Conservation (phyloP, 164 flowering plant genomes). For the Dillenia suffruticosa region DNA sequence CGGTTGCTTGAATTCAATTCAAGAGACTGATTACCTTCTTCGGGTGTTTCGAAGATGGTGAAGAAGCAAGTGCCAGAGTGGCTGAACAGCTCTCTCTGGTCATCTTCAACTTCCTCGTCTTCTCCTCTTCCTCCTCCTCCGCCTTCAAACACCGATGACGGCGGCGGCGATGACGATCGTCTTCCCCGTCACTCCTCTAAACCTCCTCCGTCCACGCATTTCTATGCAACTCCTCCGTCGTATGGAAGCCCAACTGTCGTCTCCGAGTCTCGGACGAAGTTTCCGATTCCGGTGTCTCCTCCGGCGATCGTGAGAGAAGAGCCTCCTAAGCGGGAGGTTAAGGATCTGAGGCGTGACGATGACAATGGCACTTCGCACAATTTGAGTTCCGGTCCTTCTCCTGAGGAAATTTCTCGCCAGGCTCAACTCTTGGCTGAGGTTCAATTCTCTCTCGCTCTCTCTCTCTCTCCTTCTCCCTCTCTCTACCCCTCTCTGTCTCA, state of each 20-base stretch:
- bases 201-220: slow-evolving; percentile 5
- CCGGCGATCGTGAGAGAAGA: slow-evolving; percentile 8
- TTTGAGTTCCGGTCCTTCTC: slow-evolving; percentile 16
- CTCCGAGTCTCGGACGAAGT: slow-evolving; percentile 4
- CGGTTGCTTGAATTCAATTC: too few relatives aligned
- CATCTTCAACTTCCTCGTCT: slow-evolving; percentile 51
- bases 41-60: slow-evolving; percentile 28
- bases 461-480: neutral
- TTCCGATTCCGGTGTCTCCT: slow-evolving; percentile 21
- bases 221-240: slow-evolving; percentile 2
- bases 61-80: slow-evolving; percentile 86
- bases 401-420: slow-evolving; percentile 62
- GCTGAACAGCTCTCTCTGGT: slow-evolving; percentile 92
- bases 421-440: slow-evolving; percentile 80
- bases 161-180: slow-evolving; percentile 20
- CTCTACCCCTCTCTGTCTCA: neutral
- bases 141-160: slow-evolving; percentile 2
- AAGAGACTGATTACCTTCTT: too few relatives aligned
- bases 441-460: neutral
- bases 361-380: slow-evolving; percentile 14
- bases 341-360: slow-evolving; percentile 17
- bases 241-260: too few relatives aligned
- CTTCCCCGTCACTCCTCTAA: slow-evolving; percentile 11
- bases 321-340: slow-evolving; percentile 16
- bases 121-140: slow-evolving; percentile 11